Base-by-base conservation (phyloP, 192 early-diverging fungal genomes). In the Coemansia sp. region DNA sequence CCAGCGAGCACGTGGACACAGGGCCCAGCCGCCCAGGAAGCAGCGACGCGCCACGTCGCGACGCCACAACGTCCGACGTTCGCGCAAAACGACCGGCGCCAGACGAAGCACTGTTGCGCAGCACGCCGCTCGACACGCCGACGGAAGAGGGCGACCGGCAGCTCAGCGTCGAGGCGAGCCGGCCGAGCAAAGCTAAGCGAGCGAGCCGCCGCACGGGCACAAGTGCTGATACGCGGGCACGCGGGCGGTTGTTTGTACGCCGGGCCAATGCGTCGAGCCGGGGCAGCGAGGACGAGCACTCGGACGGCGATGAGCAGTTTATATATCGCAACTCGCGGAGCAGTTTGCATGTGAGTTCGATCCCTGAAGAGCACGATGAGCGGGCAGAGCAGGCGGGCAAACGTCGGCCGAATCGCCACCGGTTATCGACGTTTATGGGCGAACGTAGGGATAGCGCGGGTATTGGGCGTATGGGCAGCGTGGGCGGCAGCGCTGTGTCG, bases 261-360 rank as follows among this genome's bases (percentile, higher is more conserved):
- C 55, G 71, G 1, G 63, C 43, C 52, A 74, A 70, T 38, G 65
- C 58, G 12, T 74, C 77, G 22, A 80, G 77, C 38, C 68, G 77
- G 5, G 77, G 77, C 47, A 80, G 77, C 59, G 77, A 80, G 21
- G 77, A 80, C 21, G 71, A 82, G 17, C 59, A 63, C 57, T 68
- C 67, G 26, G 74, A 74, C 56, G 64, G 71, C 22, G 69, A 83
- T 2, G 81, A 83, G 72, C 69, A 75, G 68, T 77, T 77, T 39
- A 77, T 83, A 4, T 83, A 83, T 57, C 81, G 75, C 63, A 68
- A 83, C 61, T 70, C 81, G 63, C 75, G 81, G 9, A 74, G 56
- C 62, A 77, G 81, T 55, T 72, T 77, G 48, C 77, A 74, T 50
- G 77, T 80, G 27, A 80, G 72, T 65, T 80, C 71, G 37, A 80